Evolutionary conservation across 1,139 yeast genomes (phyloP).

Genomic region (Lodderomyces parapsilosis): DNA sequence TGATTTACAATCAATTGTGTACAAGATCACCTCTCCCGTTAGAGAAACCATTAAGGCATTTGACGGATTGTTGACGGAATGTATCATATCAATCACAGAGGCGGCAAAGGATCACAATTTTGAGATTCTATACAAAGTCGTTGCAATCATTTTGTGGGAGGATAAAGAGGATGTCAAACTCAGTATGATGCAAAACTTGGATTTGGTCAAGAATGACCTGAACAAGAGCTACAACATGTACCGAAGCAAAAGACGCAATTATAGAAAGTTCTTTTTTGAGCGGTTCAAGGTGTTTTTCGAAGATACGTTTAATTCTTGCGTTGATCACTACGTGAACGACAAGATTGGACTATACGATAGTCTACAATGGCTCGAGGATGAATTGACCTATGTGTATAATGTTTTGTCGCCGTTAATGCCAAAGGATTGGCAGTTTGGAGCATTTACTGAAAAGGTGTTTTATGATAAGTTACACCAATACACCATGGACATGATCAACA

Average conservation of each 20-base stretch:
- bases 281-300: constrained; percentile 59
- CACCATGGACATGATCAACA: constrained; percentile 59
- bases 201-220: constrained; percentile 21
- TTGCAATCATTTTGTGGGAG: constrained; percentile 79
- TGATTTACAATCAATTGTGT: constrained; percentile 69
- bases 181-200: constrained; percentile 47
- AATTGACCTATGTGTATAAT: constrained; percentile 62
- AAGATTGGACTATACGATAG: constrained; percentile 64
- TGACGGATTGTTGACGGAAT: constrained; percentile 61
- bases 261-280: constrained; percentile 61
- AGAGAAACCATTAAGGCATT: constrained; percentile 54
- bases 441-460: constrained; percentile 63
- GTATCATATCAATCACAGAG: constrained; percentile 67
- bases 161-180: constrained; percentile 73
- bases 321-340: constrained; percentile 53
- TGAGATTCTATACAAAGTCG: constrained; percentile 66
- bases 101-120: constrained; percentile 65
- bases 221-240: constrained; percentile 29
- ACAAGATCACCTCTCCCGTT: constrained; percentile 55
- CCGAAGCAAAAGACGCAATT: constrained; percentile 56
- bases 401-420: constrained; percentile 65
- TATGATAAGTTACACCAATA: constrained; percentile 65
- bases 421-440: constrained; percentile 66
- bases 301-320: constrained; percentile 68
- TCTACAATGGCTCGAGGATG: constrained; percentile 83